A percentile compares a stretch with the other conserved stretches of the same genome.
phyloP scores from a whole-genome alignment of 192 early-diverging fungal genomes.

The Mortierella hygrophila region DNA sequence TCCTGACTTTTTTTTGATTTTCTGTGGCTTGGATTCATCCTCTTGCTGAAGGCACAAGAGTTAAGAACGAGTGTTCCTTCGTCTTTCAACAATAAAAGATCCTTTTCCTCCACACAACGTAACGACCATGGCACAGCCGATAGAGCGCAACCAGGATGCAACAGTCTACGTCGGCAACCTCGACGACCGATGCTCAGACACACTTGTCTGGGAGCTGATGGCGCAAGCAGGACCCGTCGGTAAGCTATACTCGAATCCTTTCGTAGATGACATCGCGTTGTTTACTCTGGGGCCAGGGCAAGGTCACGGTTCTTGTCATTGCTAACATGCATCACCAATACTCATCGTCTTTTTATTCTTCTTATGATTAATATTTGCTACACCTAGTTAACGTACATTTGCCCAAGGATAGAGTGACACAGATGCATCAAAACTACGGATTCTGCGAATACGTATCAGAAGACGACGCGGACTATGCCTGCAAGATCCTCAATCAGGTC shows the following conservation, averaged over 20 bases:
- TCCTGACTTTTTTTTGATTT: not conserved
- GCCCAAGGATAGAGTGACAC: constrained; percentile 97
- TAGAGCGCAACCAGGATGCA: constrained; percentile 97
- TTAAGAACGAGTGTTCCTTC: too few relatives aligned
- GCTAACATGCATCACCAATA: constrained; percentile 5
- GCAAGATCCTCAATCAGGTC: constrained; percentile 97
- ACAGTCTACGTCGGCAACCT: constrained; percentile 98
- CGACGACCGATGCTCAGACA: constrained; percentile 93
- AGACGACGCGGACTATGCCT: constrained; percentile 97
- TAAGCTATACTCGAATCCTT: constrained; percentile 43
- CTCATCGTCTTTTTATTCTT: not conserved
- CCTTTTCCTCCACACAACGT: not conserved
- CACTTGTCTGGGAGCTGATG: constrained; percentile 98
- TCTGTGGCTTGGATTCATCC: not conserved
- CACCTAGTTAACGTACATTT: constrained; percentile 89
- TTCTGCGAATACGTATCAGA: constrained; percentile 96
- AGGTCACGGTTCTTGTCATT: not conserved
- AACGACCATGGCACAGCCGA: constrained; percentile 48
- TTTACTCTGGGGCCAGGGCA: not conserved
- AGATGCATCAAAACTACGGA: constrained; percentile 93
- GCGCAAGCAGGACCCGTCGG: constrained; percentile 96
- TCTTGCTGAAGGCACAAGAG: not conserved
- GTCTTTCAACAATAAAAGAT: not conserved
- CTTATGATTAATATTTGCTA: not conserved
- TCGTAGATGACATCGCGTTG: not conserved